Evolutionary conservation across 2,329 filamentous ascomycete genomes (phyloP).

Genomic region (Nothophoma quercina): DNA sequence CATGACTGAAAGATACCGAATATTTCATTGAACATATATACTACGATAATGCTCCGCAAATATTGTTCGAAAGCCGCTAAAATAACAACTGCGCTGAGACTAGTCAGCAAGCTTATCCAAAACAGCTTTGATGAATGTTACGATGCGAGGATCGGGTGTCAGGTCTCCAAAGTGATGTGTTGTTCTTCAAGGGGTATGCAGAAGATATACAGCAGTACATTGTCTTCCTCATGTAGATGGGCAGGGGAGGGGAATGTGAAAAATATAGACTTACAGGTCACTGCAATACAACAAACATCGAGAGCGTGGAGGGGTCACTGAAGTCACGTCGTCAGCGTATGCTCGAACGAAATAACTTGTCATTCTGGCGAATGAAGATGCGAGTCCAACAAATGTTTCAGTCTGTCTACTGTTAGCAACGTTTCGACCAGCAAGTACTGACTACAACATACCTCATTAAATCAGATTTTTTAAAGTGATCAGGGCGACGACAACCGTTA

Average conservation of each 20-base stretch:
- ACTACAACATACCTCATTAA: conserved; percentile 66
- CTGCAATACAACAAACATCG: not conserved
- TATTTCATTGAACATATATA: conserved; percentile 3
- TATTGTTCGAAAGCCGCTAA: not conserved
- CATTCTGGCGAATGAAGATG: conserved; percentile 19
- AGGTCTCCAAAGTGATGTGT: conserved; percentile 72
- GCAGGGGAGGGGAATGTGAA: conserved; percentile 11
- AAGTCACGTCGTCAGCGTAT: conserved; percentile 30
- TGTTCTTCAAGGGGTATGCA: conserved; percentile 67
- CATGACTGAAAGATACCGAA: not conserved
- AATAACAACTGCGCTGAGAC: not conserved
- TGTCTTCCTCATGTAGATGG: conserved; percentile 63
- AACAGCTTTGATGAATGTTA: not conserved
- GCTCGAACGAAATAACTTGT: conserved; percentile 17
- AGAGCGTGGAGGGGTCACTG: conserved; percentile 12
- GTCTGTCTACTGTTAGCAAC: conserved; percentile 41
- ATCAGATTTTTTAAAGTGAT: conserved; percentile 74
- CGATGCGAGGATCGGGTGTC: conserved; percentile 45
- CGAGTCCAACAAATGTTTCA: conserved; percentile 49
- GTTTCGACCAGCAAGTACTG: not conserved
- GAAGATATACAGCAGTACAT: conserved; percentile 71
- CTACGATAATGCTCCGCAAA: not conserved
- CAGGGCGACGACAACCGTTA: conserved; percentile 61
- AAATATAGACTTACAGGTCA: conserved; percentile 24
- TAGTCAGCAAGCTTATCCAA: conserved; percentile 8